A percentile compares a stretch with the other conserved stretches of the same genome.
Evolutionary conservation across 148 eudicot genomes (phyloP).

Genomic region (Tetragonia tetragonoides): DNA sequence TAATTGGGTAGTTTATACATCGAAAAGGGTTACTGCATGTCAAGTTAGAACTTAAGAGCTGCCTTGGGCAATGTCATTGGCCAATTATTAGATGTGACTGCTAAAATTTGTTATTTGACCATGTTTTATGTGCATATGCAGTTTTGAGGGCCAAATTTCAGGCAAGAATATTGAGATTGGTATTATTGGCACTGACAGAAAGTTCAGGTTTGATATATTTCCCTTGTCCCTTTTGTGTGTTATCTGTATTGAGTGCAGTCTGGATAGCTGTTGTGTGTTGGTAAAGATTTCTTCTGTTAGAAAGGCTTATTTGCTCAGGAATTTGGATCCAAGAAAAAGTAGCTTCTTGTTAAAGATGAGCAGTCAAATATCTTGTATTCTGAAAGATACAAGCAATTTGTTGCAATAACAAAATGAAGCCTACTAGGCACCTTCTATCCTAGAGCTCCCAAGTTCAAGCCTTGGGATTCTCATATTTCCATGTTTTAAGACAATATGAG

Average conservation of each 20-base stretch:
- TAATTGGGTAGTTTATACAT: too few relatives aligned
- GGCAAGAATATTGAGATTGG: slow-evolving; percentile 85
- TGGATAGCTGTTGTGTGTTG: neutral
- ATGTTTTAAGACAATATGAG: too few relatives aligned
- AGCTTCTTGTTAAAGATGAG: neutral
- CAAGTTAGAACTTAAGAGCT: too few relatives aligned
- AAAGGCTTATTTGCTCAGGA: neutral
- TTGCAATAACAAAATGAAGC: neutral
- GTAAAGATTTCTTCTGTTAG: neutral
- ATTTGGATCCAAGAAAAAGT: neutral
- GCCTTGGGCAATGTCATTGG: too few relatives aligned
- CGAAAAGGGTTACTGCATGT: too few relatives aligned
- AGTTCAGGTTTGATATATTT: slow-evolving; percentile 49
- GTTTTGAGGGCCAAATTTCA: slow-evolving; percentile 85
- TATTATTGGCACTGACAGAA: slow-evolving; percentile 61
- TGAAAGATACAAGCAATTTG: neutral
- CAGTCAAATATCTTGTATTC: neutral
- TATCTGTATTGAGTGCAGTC: neutral
- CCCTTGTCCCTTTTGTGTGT: neutral
- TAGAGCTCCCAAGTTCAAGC: too few relatives aligned
- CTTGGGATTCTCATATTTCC: too few relatives aligned
- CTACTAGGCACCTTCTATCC: too few relatives aligned
- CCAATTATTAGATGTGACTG: neutral
- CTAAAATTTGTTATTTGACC: neutral
- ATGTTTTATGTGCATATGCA: slow-evolving; percentile 17